Conservation (phyloP, 2,329 filamentous ascomycete genomes). For the Chrysoporthe cubensis region DNA sequence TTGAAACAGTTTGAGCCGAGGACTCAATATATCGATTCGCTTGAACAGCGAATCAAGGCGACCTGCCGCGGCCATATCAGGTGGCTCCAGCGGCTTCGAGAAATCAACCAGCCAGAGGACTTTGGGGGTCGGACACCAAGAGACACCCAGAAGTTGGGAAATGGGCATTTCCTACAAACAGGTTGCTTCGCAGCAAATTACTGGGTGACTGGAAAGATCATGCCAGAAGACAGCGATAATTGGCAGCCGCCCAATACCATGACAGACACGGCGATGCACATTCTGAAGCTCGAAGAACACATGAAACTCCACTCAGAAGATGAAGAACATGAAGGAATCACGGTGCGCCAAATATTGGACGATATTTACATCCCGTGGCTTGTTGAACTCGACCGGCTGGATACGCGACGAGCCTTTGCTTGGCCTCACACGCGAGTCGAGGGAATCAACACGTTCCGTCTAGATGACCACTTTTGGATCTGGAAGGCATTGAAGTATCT, state of each 20-base stretch:
- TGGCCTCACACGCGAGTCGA: conserved; percentile 24
- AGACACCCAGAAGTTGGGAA: neutral
- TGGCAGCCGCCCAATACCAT: conserved; percentile 9
- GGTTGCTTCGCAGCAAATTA: conserved; percentile 19
- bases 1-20: neutral
- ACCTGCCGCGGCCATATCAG: conserved; percentile 13
- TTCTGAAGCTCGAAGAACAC: conserved; percentile 5
- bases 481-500: conserved; percentile 28
- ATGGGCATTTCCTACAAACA: neutral
- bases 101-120: neutral
- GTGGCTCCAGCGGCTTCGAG: conserved; percentile 1
- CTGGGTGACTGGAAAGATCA: conserved; percentile 9
- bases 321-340: no score
- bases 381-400: conserved; percentile 1
- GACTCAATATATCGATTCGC: neutral
- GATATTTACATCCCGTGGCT: neutral
- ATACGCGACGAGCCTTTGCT: neutral
- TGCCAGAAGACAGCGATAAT: neutral
- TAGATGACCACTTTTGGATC: conserved; percentile 31
- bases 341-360: neutral
- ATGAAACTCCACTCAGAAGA: neutral
- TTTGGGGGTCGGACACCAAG: neutral
- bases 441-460: conserved; percentile 22
- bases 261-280: conserved; percentile 7
- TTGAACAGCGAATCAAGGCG: conserved; percentile 2